Conservation (phyloP, 2,329 filamentous ascomycete species). For the Epichloe elymi region DNA sequence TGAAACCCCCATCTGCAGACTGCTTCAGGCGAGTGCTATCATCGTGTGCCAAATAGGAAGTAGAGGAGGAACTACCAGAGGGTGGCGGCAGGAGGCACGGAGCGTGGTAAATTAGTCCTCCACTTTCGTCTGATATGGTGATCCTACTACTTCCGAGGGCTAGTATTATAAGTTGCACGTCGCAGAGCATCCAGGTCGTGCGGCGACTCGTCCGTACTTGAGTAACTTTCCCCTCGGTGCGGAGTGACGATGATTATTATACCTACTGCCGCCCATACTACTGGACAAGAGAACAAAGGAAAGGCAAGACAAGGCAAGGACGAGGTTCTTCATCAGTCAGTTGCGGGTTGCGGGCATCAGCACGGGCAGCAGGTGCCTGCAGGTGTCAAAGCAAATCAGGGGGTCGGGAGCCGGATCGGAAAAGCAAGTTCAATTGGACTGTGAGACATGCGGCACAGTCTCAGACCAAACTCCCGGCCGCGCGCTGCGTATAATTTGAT, state of each 20-base stretch:
- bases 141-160: background rate
- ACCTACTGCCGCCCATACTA: background rate
- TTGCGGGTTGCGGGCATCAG: no score
- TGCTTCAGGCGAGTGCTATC: background rate
- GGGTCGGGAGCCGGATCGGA: no score
- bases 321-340: no score
- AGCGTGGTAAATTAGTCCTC: background rate
- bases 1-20: background rate
- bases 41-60: no score
- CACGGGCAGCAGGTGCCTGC: no score
- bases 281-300: background rate
- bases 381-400: no score
- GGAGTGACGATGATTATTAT: background rate
- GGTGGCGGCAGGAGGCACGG: background rate
- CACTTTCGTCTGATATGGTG: background rate
- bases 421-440: background rate
- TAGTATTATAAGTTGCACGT: background rate
- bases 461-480: background rate
- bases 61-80: no score
- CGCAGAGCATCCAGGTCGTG: background rate
- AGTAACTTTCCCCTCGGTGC: no score
- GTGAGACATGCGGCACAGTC: slow-evolving; percentile 1
- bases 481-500: no score
- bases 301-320: background rate
- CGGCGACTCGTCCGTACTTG: no score